Conservation (phyloP, 371 early-diverging fungal genomes). For the Massospora cicadina region DNA sequence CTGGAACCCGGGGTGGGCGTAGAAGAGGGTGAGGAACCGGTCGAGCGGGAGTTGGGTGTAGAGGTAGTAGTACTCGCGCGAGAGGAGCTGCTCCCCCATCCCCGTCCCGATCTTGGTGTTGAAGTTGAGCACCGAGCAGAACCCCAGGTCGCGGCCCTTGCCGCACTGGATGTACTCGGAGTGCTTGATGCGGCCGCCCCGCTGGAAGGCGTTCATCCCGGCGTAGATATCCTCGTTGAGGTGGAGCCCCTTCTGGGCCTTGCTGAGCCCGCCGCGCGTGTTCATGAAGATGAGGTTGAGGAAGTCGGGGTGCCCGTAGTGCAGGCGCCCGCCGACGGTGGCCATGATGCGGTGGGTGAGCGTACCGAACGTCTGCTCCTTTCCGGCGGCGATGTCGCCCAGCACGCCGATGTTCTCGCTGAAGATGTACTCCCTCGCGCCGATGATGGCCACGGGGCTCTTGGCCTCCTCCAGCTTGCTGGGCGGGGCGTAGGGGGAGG, state of each 20-base stretch:
- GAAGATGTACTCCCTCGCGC: slow-evolving; percentile 80
- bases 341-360: slow-evolving; percentile 75
- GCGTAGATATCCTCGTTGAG: slow-evolving; percentile 89
- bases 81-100: slow-evolving; percentile 85
- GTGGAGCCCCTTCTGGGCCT: slow-evolving; percentile 80
- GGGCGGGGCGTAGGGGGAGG: slow-evolving; percentile 12
- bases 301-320: slow-evolving; percentile 88
- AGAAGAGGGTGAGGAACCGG: slow-evolving; percentile 75
- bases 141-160: slow-evolving; percentile 83
- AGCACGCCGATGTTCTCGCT: slow-evolving; percentile 74
- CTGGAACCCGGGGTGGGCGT: slow-evolving; percentile 81
- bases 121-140: slow-evolving; percentile 76
- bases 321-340: slow-evolving; percentile 62
- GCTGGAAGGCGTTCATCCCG: slow-evolving; percentile 71
- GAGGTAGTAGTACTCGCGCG: slow-evolving; percentile 78
- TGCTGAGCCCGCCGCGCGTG: slow-evolving; percentile 73
- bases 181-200: slow-evolving; percentile 80
- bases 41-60: slow-evolving; percentile 71
- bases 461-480: slow-evolving; percentile 11
- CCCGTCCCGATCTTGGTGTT: slow-evolving; percentile 82
- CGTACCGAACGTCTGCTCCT: slow-evolving; percentile 80
- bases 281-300: slow-evolving; percentile 76
- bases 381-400: slow-evolving; percentile 81
- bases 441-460: slow-evolving; percentile 75
- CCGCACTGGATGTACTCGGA: slow-evolving; percentile 85